Evolutionary conservation across 345 rosid species (phyloP), one percentile per base, ranked within the genome.

Genomic region (Corchorus capsularis): DNA sequence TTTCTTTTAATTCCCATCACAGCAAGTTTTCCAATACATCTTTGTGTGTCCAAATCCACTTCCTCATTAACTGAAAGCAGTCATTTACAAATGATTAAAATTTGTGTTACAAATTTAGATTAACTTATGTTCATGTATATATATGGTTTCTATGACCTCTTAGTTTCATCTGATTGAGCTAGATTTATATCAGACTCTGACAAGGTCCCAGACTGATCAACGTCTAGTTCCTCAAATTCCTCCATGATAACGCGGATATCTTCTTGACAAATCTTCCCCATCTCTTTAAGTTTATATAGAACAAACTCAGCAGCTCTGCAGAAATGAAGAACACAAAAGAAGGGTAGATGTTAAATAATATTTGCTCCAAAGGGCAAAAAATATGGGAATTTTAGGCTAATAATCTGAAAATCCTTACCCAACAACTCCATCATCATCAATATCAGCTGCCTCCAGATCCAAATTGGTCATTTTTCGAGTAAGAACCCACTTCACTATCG

Each of bases 401-500:
- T 20, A 35, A 60, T 53, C 53, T 16, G 75, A 2, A 37, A n/a
- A 59, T 62, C 16, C 88, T 85, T 86, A 96, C 99, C 83, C 88
- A 5, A 93, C 96, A 8, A 78, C 88, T 19, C 96, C 86, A 79
- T 93, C 91, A 12, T 84, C 82, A 69, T 92, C 94, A 0, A 92
- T 82, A 84, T 96, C 97, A 73, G 99, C 97, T 32, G 92, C 94
- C 82, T 93, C 98, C 53, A 96, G 85, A 82, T 93, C 99, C 8
- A 63, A 49, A 5, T 73, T 75, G 53, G 99, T 90, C 77, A 81
- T 81, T 72, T 79, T 90, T 66, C 92, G 76, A 16, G 79, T 80
- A 37, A 96, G 92, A 75, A 92, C 93, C 98, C 99, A 87, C 27
- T 89, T 72, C 64, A 79, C 97, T 7, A 92, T 74, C 47, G 77